Percentiles rank a stretch among this genome's conserved stretches.
These are phyloP conservation scores for Debaryomyces maramus DNA, from an alignment of 805 yeast genomes.

Conservation along the genomic window DNA sequence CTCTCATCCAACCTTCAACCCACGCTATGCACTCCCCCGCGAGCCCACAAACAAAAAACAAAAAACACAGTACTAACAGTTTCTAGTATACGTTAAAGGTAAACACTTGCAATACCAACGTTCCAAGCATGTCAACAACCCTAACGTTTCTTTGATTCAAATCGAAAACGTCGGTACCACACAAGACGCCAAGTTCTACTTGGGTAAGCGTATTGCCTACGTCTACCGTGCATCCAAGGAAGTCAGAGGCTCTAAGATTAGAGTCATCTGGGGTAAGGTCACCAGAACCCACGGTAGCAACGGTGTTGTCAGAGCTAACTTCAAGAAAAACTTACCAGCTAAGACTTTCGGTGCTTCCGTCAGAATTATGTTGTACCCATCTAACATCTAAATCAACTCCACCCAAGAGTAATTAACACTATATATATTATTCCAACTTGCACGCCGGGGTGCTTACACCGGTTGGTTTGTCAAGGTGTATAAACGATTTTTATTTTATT, in stretches of 20 bases:
- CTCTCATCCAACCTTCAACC: no score
- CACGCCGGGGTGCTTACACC: conserved; percentile 3
- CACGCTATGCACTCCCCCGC: no score
- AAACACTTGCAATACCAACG: conserved; percentile 99
- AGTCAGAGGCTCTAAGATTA: conserved; percentile 97
- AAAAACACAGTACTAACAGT: conserved; percentile 32
- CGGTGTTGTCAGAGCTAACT: conserved; percentile 98
- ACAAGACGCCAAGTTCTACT: conserved; percentile 97
- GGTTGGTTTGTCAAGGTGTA: conserved; percentile 10
- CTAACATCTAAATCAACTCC: conserved; percentile 78
- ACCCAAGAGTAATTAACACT: conserved; percentile 5
- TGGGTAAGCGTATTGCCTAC: conserved; percentile 99
- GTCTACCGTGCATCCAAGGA: conserved; percentile 99
- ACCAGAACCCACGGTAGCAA: conserved; percentile 98
- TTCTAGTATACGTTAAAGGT: conserved; percentile 97
- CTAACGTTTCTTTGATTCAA: conserved; percentile 94
- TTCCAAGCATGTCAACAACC: conserved; percentile 97
- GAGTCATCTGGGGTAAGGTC: conserved; percentile 99
- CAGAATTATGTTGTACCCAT: conserved; percentile 99
- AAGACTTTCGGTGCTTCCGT: conserved; percentile 99
- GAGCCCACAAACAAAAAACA: no score
- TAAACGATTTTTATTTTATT: conserved; percentile 8
- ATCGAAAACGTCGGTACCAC: conserved; percentile 92
- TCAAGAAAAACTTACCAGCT: conserved; percentile 98
- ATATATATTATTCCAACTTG: conserved; percentile 7